Evolutionary conservation across 2,329 filamentous ascomycete genomes (phyloP).

Genomic region (Ilyonectria sp.): DNA sequence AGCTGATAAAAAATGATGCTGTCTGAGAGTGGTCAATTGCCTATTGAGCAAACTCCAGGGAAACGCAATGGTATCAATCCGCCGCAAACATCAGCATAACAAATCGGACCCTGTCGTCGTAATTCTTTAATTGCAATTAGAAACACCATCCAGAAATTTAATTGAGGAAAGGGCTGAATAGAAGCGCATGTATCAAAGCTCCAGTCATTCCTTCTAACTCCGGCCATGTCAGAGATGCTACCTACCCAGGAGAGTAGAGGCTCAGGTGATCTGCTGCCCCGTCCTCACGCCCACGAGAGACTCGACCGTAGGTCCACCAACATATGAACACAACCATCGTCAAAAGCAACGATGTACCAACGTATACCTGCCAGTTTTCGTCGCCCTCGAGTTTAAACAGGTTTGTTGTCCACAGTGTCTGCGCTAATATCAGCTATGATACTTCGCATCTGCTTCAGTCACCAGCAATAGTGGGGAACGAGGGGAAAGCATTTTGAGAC

Average conservation of each 20-base stretch:
- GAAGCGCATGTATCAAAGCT: neutral
- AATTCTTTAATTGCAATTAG: too few species aligned
- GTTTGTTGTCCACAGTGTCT: constrained; percentile 14
- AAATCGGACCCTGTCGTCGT: too few species aligned
- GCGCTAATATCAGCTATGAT: neutral
- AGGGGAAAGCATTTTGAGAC: neutral
- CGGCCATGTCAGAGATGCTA: neutral
- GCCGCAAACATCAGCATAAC: too few species aligned
- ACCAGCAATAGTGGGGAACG: neutral
- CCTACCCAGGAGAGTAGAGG: neutral
- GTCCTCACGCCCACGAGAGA: neutral
- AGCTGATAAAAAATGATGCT: too few species aligned
- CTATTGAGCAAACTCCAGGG: too few species aligned
- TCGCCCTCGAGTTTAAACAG: constrained; percentile 8
- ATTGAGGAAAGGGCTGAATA: too few species aligned
- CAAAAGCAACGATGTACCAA: neutral
- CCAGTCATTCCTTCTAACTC: neutral
- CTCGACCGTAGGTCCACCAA: constrained; percentile 4
- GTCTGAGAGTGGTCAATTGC: too few species aligned
- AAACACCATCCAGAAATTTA: too few species aligned
- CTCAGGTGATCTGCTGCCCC: neutral
- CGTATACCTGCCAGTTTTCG: constrained; percentile 10
- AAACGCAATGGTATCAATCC: too few species aligned
- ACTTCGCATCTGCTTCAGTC: neutral
- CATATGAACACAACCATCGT: constrained; percentile 2